These are phyloP conservation scores for Diplodia seriata DNA, from an alignment of 2,329 filamentous ascomycete species.

Conservation along the genomic window DNA sequence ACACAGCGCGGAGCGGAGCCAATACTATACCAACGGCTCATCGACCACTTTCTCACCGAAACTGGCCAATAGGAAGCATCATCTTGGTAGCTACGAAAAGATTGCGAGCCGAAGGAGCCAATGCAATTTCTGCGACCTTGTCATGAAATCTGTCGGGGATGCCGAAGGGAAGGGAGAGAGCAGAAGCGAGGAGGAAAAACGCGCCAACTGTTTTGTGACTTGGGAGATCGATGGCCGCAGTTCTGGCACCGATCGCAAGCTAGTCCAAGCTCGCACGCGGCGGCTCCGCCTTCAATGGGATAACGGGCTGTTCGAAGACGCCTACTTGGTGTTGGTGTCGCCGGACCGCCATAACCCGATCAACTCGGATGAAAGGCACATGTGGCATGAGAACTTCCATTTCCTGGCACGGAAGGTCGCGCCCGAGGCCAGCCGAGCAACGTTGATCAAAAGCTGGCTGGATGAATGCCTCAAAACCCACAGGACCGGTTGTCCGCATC, in stretches of 20 bases:
- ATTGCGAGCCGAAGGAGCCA: neutral
- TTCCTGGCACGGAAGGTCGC: constrained; percentile 17
- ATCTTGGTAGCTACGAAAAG: neutral
- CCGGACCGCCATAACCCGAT: neutral
- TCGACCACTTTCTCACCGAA: neutral
- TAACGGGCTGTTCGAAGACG: neutral
- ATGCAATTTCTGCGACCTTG: constrained; percentile 13
- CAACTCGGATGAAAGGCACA: neutral
- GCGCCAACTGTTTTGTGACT: constrained; percentile 25
- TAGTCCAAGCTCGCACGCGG: constrained; percentile 24
- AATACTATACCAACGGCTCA: neutral
- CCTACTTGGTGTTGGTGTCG: constrained; percentile 26
- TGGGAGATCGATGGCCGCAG: constrained; percentile 33
- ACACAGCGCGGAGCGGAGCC: neutral
- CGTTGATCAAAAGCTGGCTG: constrained; percentile 29
- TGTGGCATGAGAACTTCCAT: neutral
- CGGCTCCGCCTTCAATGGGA: constrained; percentile 30
- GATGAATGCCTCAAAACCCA: constrained; percentile 20
- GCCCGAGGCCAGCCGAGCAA: constrained; percentile 13
- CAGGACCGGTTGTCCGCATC: constrained; percentile 1
- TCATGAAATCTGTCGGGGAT: neutral
- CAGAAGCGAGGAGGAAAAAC: neutral
- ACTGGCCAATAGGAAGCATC: neutral
- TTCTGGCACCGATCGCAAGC: neutral
- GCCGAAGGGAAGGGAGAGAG: neutral